Conservation (phyloP, 345 rosid genomes). For the Rhizophora mangle region DNA sequence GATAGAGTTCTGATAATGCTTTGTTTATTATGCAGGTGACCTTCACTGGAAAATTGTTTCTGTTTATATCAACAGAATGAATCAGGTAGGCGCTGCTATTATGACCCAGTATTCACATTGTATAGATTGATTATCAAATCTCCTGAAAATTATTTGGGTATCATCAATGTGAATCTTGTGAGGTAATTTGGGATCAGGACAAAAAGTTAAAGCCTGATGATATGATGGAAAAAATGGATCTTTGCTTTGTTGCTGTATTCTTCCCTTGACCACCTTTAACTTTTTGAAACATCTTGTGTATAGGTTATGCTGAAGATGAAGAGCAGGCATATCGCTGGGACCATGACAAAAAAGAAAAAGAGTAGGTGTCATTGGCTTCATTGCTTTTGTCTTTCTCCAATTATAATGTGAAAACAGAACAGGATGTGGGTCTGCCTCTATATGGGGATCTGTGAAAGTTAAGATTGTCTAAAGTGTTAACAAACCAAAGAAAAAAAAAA, state of each 20-base stretch:
- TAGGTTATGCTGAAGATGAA: slow-evolving; percentile 97
- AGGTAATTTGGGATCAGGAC: slow-evolving; percentile 12
- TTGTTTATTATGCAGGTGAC: slow-evolving; percentile 62
- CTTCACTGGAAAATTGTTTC: slow-evolving; percentile 95
- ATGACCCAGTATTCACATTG: neutral
- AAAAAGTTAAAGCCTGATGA: slow-evolving; percentile 30
- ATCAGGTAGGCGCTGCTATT: slow-evolving; percentile 50
- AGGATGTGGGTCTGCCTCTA: slow-evolving; percentile 48
- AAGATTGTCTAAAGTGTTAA: slow-evolving; percentile 38
- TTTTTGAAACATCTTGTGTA: slow-evolving; percentile 35
- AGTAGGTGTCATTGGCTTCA: slow-evolving; percentile 52
- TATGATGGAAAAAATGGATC: slow-evolving; percentile 31
- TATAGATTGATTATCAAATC: slow-evolving; percentile 8
- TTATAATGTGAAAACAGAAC: slow-evolving; percentile 39
- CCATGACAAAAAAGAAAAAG: slow-evolving; percentile 97
- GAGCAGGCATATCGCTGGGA: slow-evolving; percentile 92
- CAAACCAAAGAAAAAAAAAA: slow-evolving; percentile 35
- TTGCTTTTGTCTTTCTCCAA: slow-evolving; percentile 39
- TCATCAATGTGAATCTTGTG: slow-evolving; percentile 31
- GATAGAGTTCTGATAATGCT: neutral
- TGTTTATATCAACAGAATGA: slow-evolving; percentile 72
- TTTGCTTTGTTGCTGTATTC: slow-evolving; percentile 15
- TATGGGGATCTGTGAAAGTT: slow-evolving; percentile 86
- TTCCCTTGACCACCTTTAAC: slow-evolving; percentile 25
- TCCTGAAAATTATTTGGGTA: slow-evolving; percentile 39